A percentile compares a stretch with the other conserved stretches of the same genome.
These are phyloP conservation scores for Mycocentrospora acerina DNA, from an alignment of 2,329 filamentous ascomycete genomes.

Conservation along the genomic window DNA sequence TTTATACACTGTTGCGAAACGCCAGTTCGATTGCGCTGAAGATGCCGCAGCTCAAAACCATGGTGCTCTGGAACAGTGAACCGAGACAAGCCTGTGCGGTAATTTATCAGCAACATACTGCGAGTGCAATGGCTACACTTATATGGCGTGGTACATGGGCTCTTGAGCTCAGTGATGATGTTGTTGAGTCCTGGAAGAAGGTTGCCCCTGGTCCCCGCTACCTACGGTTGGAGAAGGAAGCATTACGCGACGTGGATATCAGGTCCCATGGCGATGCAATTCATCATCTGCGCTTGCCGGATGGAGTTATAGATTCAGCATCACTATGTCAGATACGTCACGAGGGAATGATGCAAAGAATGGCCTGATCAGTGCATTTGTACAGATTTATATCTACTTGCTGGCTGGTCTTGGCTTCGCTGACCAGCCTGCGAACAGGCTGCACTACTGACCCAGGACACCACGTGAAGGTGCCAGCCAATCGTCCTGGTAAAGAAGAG, in stretches of 20 bases:
- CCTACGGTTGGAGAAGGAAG: conserved; percentile 19
- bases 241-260: conserved; percentile 19
- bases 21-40: conserved; percentile 20
- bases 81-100: conserved; percentile 19
- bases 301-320: conserved; percentile 18
- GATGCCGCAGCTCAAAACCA: conserved; percentile 22
- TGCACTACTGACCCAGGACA: conserved; percentile 9
- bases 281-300: conserved; percentile 20
- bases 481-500: no score
- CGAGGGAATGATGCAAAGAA: conserved; percentile 19
- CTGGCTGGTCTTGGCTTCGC: conserved; percentile 14
- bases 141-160: conserved; percentile 22
- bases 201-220: conserved; percentile 17
- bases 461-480: no score
- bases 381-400: conserved; percentile 10
- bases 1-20: conserved; percentile 20
- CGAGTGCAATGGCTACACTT: conserved; percentile 19
- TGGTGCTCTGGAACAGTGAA: conserved; percentile 25
- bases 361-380: conserved; percentile 15
- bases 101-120: conserved; percentile 20
- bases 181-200: conserved; percentile 20
- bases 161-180: conserved; percentile 19
- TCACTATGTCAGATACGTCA: conserved; percentile 19
- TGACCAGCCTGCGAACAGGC: conserved; percentile 12
- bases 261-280: conserved; percentile 20